Percentiles rank a stretch among this genome's conserved stretches.
These are phyloP conservation scores for Acanthamoeba polyphaga DNA, from an alignment of 208 protist genomes.

Conservation along the genomic window DNA sequence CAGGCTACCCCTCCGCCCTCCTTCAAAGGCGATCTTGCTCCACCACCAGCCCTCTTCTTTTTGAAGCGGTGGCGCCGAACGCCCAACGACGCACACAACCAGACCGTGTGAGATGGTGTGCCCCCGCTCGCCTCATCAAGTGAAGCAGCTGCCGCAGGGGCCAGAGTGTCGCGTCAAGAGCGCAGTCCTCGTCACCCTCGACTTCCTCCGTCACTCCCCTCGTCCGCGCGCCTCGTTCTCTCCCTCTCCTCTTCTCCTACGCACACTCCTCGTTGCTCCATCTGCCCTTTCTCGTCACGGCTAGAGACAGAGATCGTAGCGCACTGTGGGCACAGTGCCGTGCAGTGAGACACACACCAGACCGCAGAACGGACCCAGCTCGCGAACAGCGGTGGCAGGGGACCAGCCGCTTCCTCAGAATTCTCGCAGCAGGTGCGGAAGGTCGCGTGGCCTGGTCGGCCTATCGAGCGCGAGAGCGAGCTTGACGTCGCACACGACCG, in stretches of 20 bases:
- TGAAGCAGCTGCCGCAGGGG: no score
- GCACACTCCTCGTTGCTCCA: background rate
- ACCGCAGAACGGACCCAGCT: background rate
- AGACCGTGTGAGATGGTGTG: no score
- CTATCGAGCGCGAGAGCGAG: background rate
- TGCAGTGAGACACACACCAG: background rate
- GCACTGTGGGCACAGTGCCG: no score
- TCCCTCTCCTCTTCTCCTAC: no score
- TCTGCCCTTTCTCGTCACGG: background rate
- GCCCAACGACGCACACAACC: no score
- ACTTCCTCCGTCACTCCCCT: background rate
- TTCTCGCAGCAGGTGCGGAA: constrained; percentile 7
- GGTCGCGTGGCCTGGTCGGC: background rate
- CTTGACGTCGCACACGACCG: background rate
- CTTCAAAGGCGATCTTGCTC: background rate
- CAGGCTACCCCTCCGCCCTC: background rate
- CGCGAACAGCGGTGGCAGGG: background rate
- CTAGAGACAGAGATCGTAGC: no score
- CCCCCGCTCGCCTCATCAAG: no score
- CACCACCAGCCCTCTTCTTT: background rate
- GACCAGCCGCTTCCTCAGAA: background rate
- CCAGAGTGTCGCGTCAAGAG: no score
- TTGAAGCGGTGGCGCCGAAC: no score
- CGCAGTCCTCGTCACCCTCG: background rate
- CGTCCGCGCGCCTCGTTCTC: no score